Evolutionary conservation across 2,329 filamentous ascomycete genomes (phyloP).

Genomic region (Pseudonectria foliicola): DNA sequence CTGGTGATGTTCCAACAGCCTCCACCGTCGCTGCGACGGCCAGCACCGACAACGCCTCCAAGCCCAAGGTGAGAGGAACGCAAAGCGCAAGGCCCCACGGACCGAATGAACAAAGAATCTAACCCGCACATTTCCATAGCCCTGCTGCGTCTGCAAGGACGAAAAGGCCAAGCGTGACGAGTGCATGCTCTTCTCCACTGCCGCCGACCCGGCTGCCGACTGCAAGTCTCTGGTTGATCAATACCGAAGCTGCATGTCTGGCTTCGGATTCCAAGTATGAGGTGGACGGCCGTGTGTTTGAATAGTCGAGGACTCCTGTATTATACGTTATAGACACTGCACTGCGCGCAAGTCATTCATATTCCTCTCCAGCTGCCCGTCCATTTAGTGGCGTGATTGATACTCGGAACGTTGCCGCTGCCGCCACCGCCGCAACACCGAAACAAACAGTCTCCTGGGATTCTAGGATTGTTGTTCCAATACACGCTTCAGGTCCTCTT

Average conservation of each 20-base stretch:
- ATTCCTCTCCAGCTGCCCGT: no score
- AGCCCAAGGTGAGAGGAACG: constrained; percentile 30
- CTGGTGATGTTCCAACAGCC: constrained; percentile 9
- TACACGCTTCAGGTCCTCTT: constrained; percentile 14
- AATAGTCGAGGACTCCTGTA: constrained; percentile 14
- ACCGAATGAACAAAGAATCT: constrained; percentile 7
- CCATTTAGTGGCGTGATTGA: no score
- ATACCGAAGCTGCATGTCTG: constrained; percentile 88
- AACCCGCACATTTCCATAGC: constrained; percentile 45
- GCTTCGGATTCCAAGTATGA: constrained; percentile 76
- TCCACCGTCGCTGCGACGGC: constrained; percentile 21
- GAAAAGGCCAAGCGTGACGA: constrained; percentile 91
- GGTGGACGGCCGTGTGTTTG: constrained; percentile 1
- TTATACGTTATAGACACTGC: constrained; percentile 19
- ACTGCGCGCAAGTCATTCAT: constrained; percentile 10
- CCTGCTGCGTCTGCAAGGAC: constrained; percentile 95
- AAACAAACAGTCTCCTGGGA: no score
- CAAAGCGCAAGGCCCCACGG: not conserved
- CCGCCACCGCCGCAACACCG: no score
- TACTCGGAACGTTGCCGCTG: no score
- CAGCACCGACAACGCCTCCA: constrained; percentile 19
- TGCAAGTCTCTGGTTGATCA: constrained; percentile 77
- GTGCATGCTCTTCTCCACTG: constrained; percentile 95
- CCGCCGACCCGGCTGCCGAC: constrained; percentile 73
- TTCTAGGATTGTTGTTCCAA: not conserved